Percentiles rank a stretch among this genome's conserved stretches.
phyloP scores from a whole-genome alignment of 2,329 filamentous ascomycete genomes.

The Coleophoma crateriformis region DNA sequence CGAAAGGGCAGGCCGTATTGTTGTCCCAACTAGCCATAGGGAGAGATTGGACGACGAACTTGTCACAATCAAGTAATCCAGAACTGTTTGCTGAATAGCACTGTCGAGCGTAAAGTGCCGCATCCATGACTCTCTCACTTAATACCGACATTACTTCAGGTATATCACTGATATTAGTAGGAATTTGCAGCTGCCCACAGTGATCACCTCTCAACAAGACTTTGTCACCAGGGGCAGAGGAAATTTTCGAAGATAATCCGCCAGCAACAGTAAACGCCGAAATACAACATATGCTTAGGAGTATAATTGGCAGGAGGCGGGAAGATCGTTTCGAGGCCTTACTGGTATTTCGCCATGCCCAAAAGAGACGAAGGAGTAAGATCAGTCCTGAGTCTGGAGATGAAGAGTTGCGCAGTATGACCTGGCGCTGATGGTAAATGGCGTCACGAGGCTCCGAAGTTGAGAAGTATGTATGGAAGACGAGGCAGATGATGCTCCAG shows the following conservation, averaged over 20 bases:
- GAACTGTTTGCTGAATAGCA: neutral
- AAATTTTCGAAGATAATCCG: neutral
- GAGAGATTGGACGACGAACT: neutral
- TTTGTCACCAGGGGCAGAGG: neutral
- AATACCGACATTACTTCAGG: too few species aligned
- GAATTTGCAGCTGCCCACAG: neutral
- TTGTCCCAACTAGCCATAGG: neutral
- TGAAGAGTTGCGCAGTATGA: neutral
- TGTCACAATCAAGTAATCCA: neutral
- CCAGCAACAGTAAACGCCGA: neutral
- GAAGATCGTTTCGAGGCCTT: neutral
- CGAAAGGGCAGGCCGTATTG: neutral
- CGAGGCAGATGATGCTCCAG: neutral
- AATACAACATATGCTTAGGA: neutral
- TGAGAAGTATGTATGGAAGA: neutral
- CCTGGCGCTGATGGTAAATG: neutral
- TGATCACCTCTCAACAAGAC: neutral
- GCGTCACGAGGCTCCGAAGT: neutral
- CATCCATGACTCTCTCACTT: neutral
- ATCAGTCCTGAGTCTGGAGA: neutral
- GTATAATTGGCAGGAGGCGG: neutral
- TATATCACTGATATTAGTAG: too few species aligned
- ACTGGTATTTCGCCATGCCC: neutral
- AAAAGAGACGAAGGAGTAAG: neutral
- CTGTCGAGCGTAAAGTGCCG: neutral